Evolutionary conservation across 495 filamentous ascomycete genomes (phyloP).

Genomic region (Viridothelium virens): DNA sequence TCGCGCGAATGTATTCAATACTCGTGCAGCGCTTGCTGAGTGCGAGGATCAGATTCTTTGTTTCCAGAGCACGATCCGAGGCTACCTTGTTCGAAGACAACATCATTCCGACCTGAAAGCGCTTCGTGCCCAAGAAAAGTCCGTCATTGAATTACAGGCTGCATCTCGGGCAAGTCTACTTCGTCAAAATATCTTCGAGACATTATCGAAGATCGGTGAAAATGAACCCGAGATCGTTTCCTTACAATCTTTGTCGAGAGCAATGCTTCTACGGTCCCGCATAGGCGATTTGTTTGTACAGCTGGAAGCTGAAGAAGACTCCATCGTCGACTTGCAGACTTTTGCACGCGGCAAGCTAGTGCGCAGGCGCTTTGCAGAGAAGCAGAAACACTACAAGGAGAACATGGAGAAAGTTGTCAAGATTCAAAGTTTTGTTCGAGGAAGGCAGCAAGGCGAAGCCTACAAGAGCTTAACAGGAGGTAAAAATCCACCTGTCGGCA

Average conservation of each 20-base stretch:
- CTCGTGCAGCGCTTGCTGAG: constrained; percentile 32
- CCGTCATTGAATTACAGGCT: constrained; percentile 62
- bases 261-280: constrained; percentile 65
- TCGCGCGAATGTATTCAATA: constrained; percentile 35
- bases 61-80: constrained; percentile 31
- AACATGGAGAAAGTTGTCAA: constrained; percentile 99
- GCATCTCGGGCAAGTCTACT: constrained; percentile 55
- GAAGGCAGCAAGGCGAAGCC: constrained; percentile 88
- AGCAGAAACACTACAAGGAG: constrained; percentile 78
- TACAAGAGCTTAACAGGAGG: constrained; percentile 93
- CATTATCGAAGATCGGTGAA: constrained; percentile 51
- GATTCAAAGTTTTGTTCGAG: constrained; percentile 91
- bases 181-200: constrained; percentile 43
- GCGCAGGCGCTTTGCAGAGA: constrained; percentile 67
- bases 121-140: constrained; percentile 49
- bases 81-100: constrained; percentile 38
- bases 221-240: constrained; percentile 51
- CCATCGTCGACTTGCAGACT: constrained; percentile 66
- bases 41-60: constrained; percentile 34
- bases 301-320: constrained; percentile 73
- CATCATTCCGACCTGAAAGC: constrained; percentile 45
- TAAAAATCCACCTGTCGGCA: constrained; percentile 95
- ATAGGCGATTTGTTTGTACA: constrained; percentile 62
- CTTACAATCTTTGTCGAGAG: constrained; percentile 67
- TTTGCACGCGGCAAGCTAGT: constrained; percentile 65